Base-by-base conservation (phyloP, 1,139 yeast genomes). In the Hyphopichia fennica region DNA sequence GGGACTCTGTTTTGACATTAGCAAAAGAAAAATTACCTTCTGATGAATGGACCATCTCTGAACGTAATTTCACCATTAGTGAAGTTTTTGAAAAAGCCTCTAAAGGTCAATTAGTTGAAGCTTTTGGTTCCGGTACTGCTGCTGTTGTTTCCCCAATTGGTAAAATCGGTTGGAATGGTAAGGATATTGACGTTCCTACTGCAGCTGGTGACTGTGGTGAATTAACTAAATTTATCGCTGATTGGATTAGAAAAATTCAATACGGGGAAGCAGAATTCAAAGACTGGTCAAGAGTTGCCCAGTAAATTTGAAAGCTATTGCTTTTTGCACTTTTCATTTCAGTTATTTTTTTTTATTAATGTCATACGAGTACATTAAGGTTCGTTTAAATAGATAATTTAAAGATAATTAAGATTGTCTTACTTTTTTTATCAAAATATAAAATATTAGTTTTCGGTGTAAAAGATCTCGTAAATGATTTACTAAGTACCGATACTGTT, bases 91-190 rank as follows among this genome's bases (percentile, higher is more conserved):
- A 87, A 55, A 81, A 81, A 56, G 85, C 96, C 38, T 71, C 68
- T 34, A 81, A 82, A 63, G 96, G 96, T 44, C 85, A 87, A 62
- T 78, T 93, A 57, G 79, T 90, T 9, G 98, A 93, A 72, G 96
- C 96, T 13, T 93, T 93, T 59, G 99, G 99, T 54, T 77, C 96
- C 16, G 98, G 99, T 57, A 93, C 99, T 42, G 98, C 99, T 43
- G 98, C 98, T 34, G 82, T 91, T 61, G 98, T 93, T 37, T 83
- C 96, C 32, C 98, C 98, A 52, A 89, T 93, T 59, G 81, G 85
- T 65, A 86, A 79, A 54, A 87, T 93, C 59, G 93, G 91, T 45
- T 93, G 82, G 80, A 75, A 77, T 47, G 93, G 85, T 42, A 67
- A 82, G 55, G 77, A 77, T 45, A 89, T 91, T 53, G 52, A 67